Evolutionary conservation across 164 flowering plant genomes (phyloP).

Genomic region (Aristolochia fimbriata): DNA sequence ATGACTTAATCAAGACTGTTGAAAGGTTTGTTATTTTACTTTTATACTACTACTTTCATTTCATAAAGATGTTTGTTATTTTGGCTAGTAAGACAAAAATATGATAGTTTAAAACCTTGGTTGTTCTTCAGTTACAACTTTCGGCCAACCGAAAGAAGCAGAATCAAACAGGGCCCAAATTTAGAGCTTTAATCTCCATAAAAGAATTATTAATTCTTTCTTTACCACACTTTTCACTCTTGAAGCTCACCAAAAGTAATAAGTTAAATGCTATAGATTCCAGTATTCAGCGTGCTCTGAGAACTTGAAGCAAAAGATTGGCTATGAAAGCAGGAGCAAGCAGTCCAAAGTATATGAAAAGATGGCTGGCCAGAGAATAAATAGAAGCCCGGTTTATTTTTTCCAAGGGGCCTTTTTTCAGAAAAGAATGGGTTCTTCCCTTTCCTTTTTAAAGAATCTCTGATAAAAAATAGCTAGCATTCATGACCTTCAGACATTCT

Average conservation of each 20-base stretch:
- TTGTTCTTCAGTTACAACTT: too few relatives aligned
- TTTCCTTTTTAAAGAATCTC: background rate
- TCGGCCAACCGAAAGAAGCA: too few relatives aligned
- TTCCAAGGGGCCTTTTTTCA: background rate
- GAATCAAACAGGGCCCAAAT: too few relatives aligned
- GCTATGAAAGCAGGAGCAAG: background rate
- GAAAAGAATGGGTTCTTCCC: conserved; percentile 1
- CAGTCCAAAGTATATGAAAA: conserved; percentile 3
- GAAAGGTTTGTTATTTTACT: too few relatives aligned
- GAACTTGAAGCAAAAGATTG: conserved; percentile 1
- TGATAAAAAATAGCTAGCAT: background rate
- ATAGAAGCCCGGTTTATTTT: conserved; percentile 3
- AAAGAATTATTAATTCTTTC: background rate
- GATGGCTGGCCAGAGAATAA: conserved; percentile 3
- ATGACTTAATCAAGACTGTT: too few relatives aligned
- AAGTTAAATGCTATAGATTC: background rate
- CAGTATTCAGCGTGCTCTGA: conserved; percentile 1
- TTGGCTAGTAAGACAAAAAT: too few relatives aligned
- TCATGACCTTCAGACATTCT: conserved; percentile 1
- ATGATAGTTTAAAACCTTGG: too few relatives aligned
- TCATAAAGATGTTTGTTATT: too few relatives aligned
- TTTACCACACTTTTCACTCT: background rate
- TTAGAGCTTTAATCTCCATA: too few relatives aligned
- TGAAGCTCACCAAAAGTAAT: background rate
- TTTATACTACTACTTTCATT: too few relatives aligned